Evolutionary conservation across 2,329 filamentous ascomycete species (phyloP).

Genomic region (Epichloe coenophiala): DNA sequence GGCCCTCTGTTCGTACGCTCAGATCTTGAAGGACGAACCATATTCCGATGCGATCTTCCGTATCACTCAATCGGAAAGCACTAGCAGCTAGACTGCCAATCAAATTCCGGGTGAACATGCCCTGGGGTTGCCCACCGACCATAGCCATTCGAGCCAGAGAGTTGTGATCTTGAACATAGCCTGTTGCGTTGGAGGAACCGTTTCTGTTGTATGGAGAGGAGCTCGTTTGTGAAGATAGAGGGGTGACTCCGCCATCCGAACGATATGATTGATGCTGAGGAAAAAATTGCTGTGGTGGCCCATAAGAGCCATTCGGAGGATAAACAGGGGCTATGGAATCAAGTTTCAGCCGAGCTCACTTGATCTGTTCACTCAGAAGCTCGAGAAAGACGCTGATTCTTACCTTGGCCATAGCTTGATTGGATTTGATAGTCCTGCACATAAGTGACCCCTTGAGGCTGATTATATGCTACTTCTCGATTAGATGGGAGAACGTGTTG

Average conservation of each 20-base stretch:
- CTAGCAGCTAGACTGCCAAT: slow-evolving; percentile 87
- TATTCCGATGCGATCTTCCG: slow-evolving; percentile 68
- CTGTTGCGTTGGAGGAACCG: slow-evolving; percentile 9
- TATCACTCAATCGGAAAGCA: slow-evolving; percentile 71
- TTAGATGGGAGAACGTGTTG: slow-evolving; percentile 24
- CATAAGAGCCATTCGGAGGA: slow-evolving; percentile 19
- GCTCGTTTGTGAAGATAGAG: slow-evolving; percentile 15
- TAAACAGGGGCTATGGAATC: slow-evolving; percentile 13
- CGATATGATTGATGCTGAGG: slow-evolving; percentile 20
- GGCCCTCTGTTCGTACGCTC: slow-evolving; percentile 84
- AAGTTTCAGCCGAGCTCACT: neutral
- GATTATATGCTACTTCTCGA: slow-evolving; percentile 21
- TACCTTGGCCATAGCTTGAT: slow-evolving; percentile 20
- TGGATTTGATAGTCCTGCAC: slow-evolving; percentile 20
- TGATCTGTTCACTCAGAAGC: neutral
- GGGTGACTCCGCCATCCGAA: slow-evolving; percentile 13
- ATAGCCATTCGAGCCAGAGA: slow-evolving; percentile 21
- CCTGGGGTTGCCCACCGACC: slow-evolving; percentile 42
- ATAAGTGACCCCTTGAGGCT: slow-evolving; percentile 17
- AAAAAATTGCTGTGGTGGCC: slow-evolving; percentile 24
- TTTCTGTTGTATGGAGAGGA: slow-evolving; percentile 16
- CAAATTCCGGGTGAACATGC: slow-evolving; percentile 89
- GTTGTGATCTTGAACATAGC: slow-evolving; percentile 18
- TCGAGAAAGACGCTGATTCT: neutral
- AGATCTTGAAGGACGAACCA: slow-evolving; percentile 97